Percentiles rank a stretch among this genome's conserved stretches.
Evolutionary conservation across 2,329 filamentous ascomycete genomes (phyloP).

Genomic region (Penicillium sclerotigenum): DNA sequence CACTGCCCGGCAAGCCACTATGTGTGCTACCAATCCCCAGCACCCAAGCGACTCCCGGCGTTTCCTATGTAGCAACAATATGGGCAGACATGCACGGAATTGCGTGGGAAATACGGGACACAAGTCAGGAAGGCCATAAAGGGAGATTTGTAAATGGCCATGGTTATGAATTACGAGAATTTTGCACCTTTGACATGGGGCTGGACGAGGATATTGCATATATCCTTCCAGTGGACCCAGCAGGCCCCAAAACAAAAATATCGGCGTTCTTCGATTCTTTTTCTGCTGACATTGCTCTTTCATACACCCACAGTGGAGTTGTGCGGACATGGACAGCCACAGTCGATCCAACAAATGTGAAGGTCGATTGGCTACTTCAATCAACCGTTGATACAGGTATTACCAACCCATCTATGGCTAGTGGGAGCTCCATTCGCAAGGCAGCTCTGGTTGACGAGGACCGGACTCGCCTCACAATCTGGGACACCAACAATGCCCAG

Average conservation of each 20-base stretch:
- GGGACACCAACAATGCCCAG: conserved; percentile 79
- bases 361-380: conserved; percentile 77
- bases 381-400: conserved; percentile 78
- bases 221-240: conserved; percentile 80
- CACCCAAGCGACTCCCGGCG: conserved; percentile 56
- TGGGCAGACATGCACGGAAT: conserved; percentile 74
- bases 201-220: conserved; percentile 52
- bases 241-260: conserved; percentile 66
- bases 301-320: conserved; percentile 71
- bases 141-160: conserved; percentile 29
- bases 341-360: conserved; percentile 58
- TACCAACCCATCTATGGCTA: conserved; percentile 69
- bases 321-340: conserved; percentile 84
- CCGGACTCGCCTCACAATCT: conserved; percentile 77
- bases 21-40: conserved; percentile 71
- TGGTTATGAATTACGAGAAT: conserved; percentile 57
- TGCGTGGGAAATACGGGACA: conserved; percentile 73
- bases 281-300: conserved; percentile 79
- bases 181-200: conserved; percentile 68
- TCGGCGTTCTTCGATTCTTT: conserved; percentile 84
- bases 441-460: conserved; percentile 74
- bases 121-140: conserved; percentile 37
- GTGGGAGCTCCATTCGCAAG: conserved; percentile 82
- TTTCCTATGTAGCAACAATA: conserved; percentile 73
- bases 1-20: conserved; percentile 66